Conservation (phyloP, 179 eudicot species). For the Heliamphora pulchella region DNA sequence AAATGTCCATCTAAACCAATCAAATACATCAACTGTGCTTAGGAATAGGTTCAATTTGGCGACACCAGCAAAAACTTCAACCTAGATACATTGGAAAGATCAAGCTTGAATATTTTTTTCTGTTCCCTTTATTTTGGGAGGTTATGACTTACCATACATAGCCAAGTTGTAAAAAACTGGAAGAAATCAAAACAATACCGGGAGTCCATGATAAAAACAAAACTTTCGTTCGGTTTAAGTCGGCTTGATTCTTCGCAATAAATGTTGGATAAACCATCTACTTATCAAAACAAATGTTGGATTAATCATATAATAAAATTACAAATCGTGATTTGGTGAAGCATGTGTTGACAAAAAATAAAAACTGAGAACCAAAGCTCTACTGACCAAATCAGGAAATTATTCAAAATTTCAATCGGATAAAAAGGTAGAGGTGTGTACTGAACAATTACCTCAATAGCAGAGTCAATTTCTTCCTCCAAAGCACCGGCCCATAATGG, state of each 20-base stretch:
- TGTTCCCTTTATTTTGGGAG: background rate
- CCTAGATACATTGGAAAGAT: background rate
- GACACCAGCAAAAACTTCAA: background rate
- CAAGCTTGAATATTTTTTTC: background rate
- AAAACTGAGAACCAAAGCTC: background rate
- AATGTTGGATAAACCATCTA: background rate
- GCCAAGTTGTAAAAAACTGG: background rate
- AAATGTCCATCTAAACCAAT: conserved; percentile 2
- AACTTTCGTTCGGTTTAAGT: background rate
- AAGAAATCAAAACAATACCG: background rate
- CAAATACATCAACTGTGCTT: background rate
- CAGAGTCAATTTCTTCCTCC: conserved; percentile 27
- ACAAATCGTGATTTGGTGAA: background rate
- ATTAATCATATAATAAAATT: background rate
- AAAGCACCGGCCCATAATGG: conserved; percentile 25
- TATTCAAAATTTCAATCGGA: background rate
- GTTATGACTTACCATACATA: background rate
- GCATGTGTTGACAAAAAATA: background rate
- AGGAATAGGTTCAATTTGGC: background rate
- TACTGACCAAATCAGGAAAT: background rate
- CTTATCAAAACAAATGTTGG: background rate
- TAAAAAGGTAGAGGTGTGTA: background rate
- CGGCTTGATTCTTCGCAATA: background rate
- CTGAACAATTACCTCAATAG: conserved; percentile 18
- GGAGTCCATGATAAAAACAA: background rate